Evolutionary conservation across 2,329 filamentous ascomycete genomes (phyloP), one percentile per base, ranked within the genome.

Genomic region (Colletotrichum cereale): DNA sequence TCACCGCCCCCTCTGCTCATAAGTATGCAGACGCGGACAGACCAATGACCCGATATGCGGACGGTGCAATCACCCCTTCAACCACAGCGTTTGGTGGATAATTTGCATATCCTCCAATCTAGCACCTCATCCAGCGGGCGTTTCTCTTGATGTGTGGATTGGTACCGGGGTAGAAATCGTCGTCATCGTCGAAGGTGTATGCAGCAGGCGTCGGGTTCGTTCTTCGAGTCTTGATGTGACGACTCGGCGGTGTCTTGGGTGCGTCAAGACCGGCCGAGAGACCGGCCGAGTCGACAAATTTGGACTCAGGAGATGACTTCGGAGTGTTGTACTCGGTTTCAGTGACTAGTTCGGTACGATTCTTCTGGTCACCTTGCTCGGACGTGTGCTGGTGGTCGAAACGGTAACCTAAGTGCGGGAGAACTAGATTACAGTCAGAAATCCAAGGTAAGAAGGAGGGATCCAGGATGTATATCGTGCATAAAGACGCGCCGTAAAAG

Each of bases 141-240:
- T n/a, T 60, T 12, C n/a, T 34, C 24, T 44, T 36, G 31, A 67
- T 29, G 2, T 36, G 36, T 7, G 52, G 50, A 3, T 67, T 64
- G 12, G 57, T 34, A 12, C 57, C 65, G 2, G 68, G 68, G 24
- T 67, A 71, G 44, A 62, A 71, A 5, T 62, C 50, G 50, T 67
- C 68, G 44, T 71, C 68, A 21, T 71, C 68, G 34, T 55, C 36
- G 21, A 71, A 71, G 0, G 64, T 67, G 44, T 71, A 38, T 2
- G 68, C 56, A 3, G 57, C 40, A n/a, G 64, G 68, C 8, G 68
- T 71, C 31, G 62, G 62, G 62, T 29, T 52, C n/a, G 26, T 38
- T 31, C 6, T 26, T 14, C 44, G 26, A 38, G 16, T 40, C 24
- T 53, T 53, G n/a, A 12, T 16, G 16, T 36, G 34, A n/a, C 38